Percentiles rank a stretch among this genome's conserved stretches.
Conservation (phyloP, 371 early-diverging fungal species). For the Parasitella parasitica region DNA sequence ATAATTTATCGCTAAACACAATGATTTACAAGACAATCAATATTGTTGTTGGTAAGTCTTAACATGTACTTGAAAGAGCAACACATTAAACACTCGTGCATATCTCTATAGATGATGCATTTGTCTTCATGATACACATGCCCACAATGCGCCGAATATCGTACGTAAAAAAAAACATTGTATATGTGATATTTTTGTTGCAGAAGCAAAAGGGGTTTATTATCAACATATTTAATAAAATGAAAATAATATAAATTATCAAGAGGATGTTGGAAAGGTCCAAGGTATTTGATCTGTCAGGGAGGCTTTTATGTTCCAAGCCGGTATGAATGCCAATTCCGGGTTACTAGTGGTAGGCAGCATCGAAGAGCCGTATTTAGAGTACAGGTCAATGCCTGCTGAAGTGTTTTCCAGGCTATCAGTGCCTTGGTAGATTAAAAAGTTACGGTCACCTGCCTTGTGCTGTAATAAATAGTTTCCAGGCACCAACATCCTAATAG, state of each 20-base stretch:
- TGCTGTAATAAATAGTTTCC: slow-evolving; percentile 14
- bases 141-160: slow-evolving; percentile 90
- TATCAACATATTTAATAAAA: background rate
- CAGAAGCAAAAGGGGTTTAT: slow-evolving; percentile 43
- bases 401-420: background rate
- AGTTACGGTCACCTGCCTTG: background rate
- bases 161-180: slow-evolving; percentile 84
- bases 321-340: background rate
- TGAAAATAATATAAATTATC: background rate
- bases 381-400: background rate
- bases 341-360: background rate
- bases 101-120: slow-evolving; percentile 89
- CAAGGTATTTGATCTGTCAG: slow-evolving; percentile 1
- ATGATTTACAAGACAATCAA: slow-evolving; percentile 93
- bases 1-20: slow-evolving; percentile 91
- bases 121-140: slow-evolving; percentile 95
- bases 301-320: background rate
- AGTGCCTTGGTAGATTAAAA: background rate
- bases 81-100: no score
- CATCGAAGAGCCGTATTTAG: background rate
- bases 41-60: slow-evolving; percentile 70
- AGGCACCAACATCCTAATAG: slow-evolving; percentile 5
- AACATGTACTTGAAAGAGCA: background rate
- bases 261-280: background rate
- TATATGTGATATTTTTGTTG: slow-evolving; percentile 86